Evolutionary conservation across 768 basidiomycete genomes (phyloP), one percentile per base, ranked within the genome.

Genomic region (Leccinum broughii): DNA sequence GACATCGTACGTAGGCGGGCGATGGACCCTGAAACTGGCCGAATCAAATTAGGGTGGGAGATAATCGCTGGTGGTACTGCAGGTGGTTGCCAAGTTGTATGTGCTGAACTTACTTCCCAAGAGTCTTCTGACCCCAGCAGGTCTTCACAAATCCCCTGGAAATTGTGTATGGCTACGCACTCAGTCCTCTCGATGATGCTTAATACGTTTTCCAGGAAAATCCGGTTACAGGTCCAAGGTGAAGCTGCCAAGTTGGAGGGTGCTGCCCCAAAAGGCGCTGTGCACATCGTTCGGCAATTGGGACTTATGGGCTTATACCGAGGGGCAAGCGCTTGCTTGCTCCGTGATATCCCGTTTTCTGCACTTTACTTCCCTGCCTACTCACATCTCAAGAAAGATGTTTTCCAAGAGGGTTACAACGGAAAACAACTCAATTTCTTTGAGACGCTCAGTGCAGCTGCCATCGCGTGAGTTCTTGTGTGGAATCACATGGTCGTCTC

Each of bases 121-220:
- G 46, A 60, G 8, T 32, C 46, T 58, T 62, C 69, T 70, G 35
- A 73, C 8, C 22, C 53, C 10, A 54, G 14, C 64, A 98, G 95
- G 79, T 96, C 56, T 98, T 99, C 72, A 99, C 97, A 32, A 99
- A 98, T 73, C 97, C 97, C 50, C 77, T 99, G 61, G 94, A 96
- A 76, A 95, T 95, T 76, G 92, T 93, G 92, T 94, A 84, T 62
- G 89, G 62, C 14, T 50, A 13, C 17, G 6, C 35, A 51, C 24
- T 46, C 6, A 6, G n/a, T 46, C 17, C 11, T 39, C 22, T 55
- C 1, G 20, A 46, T 52, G 13, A 54, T 13, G 28, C 5, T 32
- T 62, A 4, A 62, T 58, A 41, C 15, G 7, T 34, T 60, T 41
- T 64, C 17, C 63, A 94, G 92, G 51, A 94, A 95, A 83, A 97